Evolutionary conservation across 2,329 filamentous ascomycete genomes (phyloP).

Genomic region (Fusarium brevicatenulatum): DNA sequence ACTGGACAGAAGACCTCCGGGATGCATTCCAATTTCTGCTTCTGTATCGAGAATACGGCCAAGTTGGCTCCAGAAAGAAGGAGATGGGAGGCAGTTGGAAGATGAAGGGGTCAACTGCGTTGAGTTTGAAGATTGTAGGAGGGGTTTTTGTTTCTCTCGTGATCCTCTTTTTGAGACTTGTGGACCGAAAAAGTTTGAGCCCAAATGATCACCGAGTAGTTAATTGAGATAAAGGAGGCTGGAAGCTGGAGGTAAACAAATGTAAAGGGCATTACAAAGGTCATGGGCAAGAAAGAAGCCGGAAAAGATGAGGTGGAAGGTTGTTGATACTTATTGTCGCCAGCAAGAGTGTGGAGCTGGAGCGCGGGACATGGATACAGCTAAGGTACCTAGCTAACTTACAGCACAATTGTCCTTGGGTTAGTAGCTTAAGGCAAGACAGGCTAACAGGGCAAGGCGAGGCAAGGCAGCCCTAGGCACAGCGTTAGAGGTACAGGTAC

Average conservation of each 20-base stretch:
- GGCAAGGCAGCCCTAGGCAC: slow-evolving; percentile 17
- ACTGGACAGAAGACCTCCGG: not conserved
- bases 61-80: slow-evolving; percentile 5
- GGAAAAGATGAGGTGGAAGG: slow-evolving; percentile 43
- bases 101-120: slow-evolving; percentile 27
- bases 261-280: slow-evolving; percentile 24
- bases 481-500: slow-evolving; percentile 26
- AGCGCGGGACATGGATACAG: slow-evolving; percentile 34
- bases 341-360: slow-evolving; percentile 43
- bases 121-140: slow-evolving; percentile 29
- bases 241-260: slow-evolving; percentile 7
- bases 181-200: not conserved
- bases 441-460: slow-evolving; percentile 5
- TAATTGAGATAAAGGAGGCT: not conserved
- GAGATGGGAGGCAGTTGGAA: slow-evolving; percentile 22
- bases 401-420: slow-evolving; percentile 6
- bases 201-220: not conserved
- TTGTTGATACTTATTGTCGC: slow-evolving; percentile 47
- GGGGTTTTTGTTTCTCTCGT: slow-evolving; percentile 30
- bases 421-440: not conserved
- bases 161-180: slow-evolving; percentile 5
- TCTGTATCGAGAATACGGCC: not conserved
- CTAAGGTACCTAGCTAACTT: slow-evolving; percentile 18
- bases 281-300: slow-evolving; percentile 37
- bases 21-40: not conserved